phyloP scores from a whole-genome alignment of 495 filamentous ascomycete species.

The Letharia lupina region DNA sequence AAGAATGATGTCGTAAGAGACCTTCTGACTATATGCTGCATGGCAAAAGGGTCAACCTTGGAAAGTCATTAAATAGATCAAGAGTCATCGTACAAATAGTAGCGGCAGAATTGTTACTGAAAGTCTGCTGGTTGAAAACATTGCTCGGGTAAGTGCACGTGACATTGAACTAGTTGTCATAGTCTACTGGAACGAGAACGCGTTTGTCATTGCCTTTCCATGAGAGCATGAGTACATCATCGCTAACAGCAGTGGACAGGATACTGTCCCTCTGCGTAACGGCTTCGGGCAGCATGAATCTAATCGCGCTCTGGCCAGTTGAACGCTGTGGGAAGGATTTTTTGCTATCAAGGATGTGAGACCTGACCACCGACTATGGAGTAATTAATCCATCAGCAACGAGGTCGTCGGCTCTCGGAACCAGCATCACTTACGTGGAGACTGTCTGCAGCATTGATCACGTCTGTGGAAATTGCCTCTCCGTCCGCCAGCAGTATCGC shows the following conservation, averaged over 20 bases:
- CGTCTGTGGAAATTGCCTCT: neutral
- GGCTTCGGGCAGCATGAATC: neutral
- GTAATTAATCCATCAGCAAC: neutral
- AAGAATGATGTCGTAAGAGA: neutral
- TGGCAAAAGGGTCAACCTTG: neutral
- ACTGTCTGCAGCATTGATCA: conserved; percentile 4
- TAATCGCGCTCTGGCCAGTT: neutral
- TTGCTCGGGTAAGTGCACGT: neutral
- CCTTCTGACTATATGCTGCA: neutral
- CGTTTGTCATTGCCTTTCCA: conserved; percentile 4
- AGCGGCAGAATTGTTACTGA: neutral
- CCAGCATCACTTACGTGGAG: neutral
- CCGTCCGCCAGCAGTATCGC: neutral
- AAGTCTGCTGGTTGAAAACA: neutral
- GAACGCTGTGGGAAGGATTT: neutral
- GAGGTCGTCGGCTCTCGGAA: neutral
- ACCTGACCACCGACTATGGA: neutral
- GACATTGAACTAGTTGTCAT: neutral
- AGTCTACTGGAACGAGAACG: conserved; percentile 4
- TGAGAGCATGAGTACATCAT: neutral
- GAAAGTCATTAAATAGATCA: too few relatives aligned
- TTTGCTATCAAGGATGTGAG: neutral
- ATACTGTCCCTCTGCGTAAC: neutral
- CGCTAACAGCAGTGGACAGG: neutral
- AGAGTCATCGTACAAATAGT: neutral